Evolutionary conservation across 306 rosid genomes (phyloP).

Genomic region (Carpinus viminea): DNA sequence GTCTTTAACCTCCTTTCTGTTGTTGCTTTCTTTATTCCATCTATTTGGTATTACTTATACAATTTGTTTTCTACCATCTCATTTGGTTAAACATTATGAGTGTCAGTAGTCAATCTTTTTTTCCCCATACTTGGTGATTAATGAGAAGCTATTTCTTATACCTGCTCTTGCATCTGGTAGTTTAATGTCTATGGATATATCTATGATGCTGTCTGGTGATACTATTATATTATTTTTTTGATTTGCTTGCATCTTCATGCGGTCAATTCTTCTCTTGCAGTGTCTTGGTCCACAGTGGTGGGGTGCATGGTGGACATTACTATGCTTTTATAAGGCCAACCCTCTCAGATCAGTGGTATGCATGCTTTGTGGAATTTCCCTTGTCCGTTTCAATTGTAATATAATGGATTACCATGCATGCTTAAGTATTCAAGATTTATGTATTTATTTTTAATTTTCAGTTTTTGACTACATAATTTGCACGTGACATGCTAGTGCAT

Average conservation of each 20-base stretch:
- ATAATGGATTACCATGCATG: background rate
- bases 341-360: conserved; percentile 88
- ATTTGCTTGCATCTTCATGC: background rate
- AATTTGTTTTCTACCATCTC: background rate
- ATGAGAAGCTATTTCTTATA: background rate
- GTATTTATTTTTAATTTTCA: background rate
- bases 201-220: background rate
- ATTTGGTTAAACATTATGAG: background rate
- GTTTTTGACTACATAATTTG: background rate
- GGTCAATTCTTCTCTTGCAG: conserved; percentile 49
- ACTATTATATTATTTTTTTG: background rate
- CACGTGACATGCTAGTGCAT: background rate
- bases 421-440: background rate
- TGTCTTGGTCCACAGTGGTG: conserved; percentile 95
- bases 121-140: background rate
- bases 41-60: background rate
- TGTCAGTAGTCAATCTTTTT: background rate
- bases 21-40: background rate
- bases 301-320: conserved; percentile 97
- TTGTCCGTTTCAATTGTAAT: background rate
- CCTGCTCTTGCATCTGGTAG: background rate
- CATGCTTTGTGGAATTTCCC: background rate
- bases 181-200: background rate
- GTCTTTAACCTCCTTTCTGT: background rate
- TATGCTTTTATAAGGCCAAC: conserved; percentile 91